Evolutionary conservation across 2,329 filamentous ascomycete species (phyloP), one percentile per base, ranked within the genome.

Genomic region (Penicillium griseofulvum): DNA sequence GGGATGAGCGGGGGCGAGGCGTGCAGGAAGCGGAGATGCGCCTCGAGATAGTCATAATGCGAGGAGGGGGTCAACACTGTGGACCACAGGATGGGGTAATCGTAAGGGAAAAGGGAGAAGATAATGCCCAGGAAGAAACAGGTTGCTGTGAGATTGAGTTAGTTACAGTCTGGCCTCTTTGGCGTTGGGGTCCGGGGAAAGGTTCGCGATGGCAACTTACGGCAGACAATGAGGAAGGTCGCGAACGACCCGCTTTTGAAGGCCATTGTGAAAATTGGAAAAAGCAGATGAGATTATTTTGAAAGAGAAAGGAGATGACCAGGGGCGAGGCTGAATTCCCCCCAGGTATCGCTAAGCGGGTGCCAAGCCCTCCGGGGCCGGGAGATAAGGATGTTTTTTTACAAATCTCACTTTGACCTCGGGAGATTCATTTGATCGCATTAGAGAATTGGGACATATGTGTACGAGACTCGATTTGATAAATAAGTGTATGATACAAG

Each of bases 101-200:
- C 94, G 81, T 97, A 99, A 58, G 94, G 92, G 76, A 97, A 95
- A 60, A 87, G 87, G 67, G 91, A 91, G 83, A 97, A 99, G 76
- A 99, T 87, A 74, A 97, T 91, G 67, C 94, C 94, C 62, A 99
- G 88, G 84, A 97, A 96, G 84, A 99, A 99, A 76, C 90, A 96
- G 63, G 89, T 91, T 61, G 89, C 89, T 92, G 66, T 36, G 46
- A n/a, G 29, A 39, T 54, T 45, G 47, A 59, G 56, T 54, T 53
- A 58, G 54, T 54, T 58, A 44, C 51, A 49, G 49, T 33, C 22
- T 29, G 49, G 38, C 31, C 41, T 56, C 29, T 49, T 52, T 43
- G 51, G 38, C 41, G 36, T 33, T 48, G 39, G 49, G 41, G 34
- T 47, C 61, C 34, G 54, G 38, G 38, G 31, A 41, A 49, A 24